Conservation (phyloP, 208 protist species). For the Perkinsela sp. region DNA sequence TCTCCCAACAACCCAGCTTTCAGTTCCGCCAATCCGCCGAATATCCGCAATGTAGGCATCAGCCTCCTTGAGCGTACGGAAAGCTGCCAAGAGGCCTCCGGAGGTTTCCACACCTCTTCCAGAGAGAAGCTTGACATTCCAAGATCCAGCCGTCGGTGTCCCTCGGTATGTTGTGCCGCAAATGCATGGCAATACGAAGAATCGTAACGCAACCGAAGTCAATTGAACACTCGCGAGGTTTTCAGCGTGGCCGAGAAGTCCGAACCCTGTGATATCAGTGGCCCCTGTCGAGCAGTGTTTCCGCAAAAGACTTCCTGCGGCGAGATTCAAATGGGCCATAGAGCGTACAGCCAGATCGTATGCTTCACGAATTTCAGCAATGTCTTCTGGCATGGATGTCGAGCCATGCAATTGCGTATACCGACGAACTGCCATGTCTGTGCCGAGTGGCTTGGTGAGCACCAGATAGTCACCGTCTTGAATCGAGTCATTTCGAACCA, state of each 20-base stretch:
- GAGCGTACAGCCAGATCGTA: conserved; percentile 31
- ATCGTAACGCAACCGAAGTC: conserved; percentile 10
- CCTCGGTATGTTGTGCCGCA: conserved; percentile 31
- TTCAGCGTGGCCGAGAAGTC: conserved; percentile 67
- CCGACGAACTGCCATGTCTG: conserved; percentile 54
- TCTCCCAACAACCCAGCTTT: conserved; percentile 55
- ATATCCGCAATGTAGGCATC: conserved; percentile 30
- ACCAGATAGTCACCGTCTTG: conserved; percentile 64
- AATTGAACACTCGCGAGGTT: conserved; percentile 66
- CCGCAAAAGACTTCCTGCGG: conserved; percentile 51
- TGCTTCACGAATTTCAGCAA: conserved; percentile 29
- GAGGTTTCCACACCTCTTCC: conserved; percentile 76
- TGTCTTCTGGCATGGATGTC: conserved; percentile 16
- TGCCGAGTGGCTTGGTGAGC: conserved; percentile 80
- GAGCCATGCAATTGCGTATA: too few relatives aligned
- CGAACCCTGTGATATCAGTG: conserved; percentile 88
- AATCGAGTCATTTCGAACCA: conserved; percentile 35
- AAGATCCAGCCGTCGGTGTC: conserved; percentile 30
- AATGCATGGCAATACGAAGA: conserved; percentile 55
- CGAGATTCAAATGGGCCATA: conserved; percentile 67
- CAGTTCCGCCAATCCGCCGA: conserved; percentile 18
- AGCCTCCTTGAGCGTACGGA: conserved; percentile 18
- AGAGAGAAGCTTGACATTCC: conserved; percentile 47
- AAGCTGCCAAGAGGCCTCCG: conserved; percentile 65
- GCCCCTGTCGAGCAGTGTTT: conserved; percentile 50